Percentiles rank a stretch among this genome's conserved stretches.
Conservation (phyloP, 257 asterid genomes). For the Mentha longifolia region DNA sequence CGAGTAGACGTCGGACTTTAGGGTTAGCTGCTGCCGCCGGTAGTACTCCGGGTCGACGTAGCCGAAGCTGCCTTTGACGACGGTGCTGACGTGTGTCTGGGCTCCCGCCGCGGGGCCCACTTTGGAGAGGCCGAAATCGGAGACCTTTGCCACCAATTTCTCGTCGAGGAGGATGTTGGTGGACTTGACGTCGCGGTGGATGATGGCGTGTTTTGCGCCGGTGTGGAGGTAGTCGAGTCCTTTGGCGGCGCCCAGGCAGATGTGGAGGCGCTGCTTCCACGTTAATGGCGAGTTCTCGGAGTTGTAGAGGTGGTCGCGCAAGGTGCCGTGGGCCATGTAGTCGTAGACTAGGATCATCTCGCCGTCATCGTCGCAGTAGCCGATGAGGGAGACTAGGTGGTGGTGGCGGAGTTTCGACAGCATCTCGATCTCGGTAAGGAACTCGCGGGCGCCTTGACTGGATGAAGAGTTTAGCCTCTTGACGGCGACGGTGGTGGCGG, state of each 20-base stretch:
- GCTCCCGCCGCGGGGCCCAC: constrained; percentile 51
- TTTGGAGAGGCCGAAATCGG: constrained; percentile 77
- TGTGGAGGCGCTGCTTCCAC: constrained; percentile 62
- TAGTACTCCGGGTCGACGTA: constrained; percentile 75
- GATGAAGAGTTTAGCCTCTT: constrained; percentile 56
- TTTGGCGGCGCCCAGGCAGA: constrained; percentile 67
- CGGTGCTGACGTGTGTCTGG: constrained; percentile 63
- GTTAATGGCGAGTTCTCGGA: constrained; percentile 43
- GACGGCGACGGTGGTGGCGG: constrained; percentile 47
- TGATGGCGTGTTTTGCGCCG: constrained; percentile 48
- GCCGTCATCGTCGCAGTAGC: constrained; percentile 57
- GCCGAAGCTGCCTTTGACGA: constrained; percentile 75
- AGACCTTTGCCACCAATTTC: constrained; percentile 66
- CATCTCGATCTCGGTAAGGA: constrained; percentile 67
- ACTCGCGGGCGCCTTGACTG: constrained; percentile 60
- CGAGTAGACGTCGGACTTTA: constrained; percentile 71
- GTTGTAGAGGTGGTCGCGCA: constrained; percentile 56
- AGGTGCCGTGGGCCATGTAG: constrained; percentile 62
- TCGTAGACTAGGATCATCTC: constrained; percentile 82
- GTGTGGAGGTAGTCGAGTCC: constrained; percentile 70
- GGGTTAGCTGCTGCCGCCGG: constrained; percentile 58
- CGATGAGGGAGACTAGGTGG: constrained; percentile 68
- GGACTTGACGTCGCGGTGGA: constrained; percentile 76
- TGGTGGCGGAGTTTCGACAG: constrained; percentile 61
- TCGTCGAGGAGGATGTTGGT: constrained; percentile 68